A percentile compares a stretch with the other conserved stretches of the same genome.
phyloP scores from a whole-genome alignment of 495 filamentous ascomycete genomes.

The Hypoxylon subgilvum region DNA sequence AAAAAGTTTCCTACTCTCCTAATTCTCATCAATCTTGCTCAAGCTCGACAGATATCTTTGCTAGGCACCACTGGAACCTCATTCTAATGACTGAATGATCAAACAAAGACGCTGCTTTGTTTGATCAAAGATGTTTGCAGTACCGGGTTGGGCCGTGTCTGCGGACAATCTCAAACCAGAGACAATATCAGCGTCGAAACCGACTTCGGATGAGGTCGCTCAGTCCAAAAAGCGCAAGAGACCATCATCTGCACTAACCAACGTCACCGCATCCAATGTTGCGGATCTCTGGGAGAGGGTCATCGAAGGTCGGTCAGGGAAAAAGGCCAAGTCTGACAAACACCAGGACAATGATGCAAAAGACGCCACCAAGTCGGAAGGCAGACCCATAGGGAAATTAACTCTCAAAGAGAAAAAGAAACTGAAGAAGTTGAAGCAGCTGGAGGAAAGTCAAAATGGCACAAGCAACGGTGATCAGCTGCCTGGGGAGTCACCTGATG shows the following conservation, averaged over 20 bases:
- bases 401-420: conserved; percentile 50
- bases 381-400: conserved; percentile 23
- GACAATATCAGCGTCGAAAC: conserved; percentile 47
- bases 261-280: conserved; percentile 74
- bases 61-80: too few species aligned
- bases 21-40: neutral
- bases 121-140: conserved; percentile 77
- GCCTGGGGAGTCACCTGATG: conserved; percentile 1
- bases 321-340: conserved; percentile 43
- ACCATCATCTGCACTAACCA: conserved; percentile 52
- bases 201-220: conserved; percentile 36
- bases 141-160: conserved; percentile 86
- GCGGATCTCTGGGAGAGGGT: conserved; percentile 76
- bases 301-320: conserved; percentile 67
- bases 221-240: conserved; percentile 64
- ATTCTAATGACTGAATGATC: too few species aligned
- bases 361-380: conserved; percentile 20
- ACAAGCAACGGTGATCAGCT: conserved; percentile 11
- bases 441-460: conserved; percentile 20
- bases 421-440: conserved; percentile 48
- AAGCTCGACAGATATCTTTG: conserved; percentile 13
- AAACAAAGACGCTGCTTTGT: neutral
- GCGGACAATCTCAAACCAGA: conserved; percentile 73
- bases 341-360: conserved; percentile 18
- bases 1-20: conserved; percentile 14